A percentile compares a stretch with the other conserved stretches of the same genome.
phyloP scores from a whole-genome alignment of 192 early-diverging fungal species.

The Linnemannia hyalina region DNA sequence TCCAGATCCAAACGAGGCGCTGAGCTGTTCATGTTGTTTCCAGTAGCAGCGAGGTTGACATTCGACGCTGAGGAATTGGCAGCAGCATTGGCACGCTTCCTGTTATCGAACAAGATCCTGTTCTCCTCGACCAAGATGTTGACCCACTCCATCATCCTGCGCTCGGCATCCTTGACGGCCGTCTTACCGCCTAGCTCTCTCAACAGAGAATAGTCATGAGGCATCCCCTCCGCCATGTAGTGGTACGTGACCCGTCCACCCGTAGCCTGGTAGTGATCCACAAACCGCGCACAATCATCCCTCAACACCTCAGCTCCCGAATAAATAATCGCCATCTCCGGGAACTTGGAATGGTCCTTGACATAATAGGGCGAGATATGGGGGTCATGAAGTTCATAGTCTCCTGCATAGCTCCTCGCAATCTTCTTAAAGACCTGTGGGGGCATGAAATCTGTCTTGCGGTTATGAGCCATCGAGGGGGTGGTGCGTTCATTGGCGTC shows the following conservation, averaged over 20 bases:
- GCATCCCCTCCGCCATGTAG: conserved; percentile 53
- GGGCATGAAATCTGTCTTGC: conserved; percentile 51
- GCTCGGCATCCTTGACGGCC: conserved; percentile 51
- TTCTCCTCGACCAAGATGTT: conserved; percentile 55
- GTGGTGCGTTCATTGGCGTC: conserved; percentile 38
- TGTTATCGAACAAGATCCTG: conserved; percentile 42
- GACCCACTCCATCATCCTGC: conserved; percentile 51
- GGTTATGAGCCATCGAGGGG: conserved; percentile 54
- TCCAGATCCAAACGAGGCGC: conserved; percentile 14
- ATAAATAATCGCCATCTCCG: conserved; percentile 46
- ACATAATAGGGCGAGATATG: conserved; percentile 54
- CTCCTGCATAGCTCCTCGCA: conserved; percentile 40
- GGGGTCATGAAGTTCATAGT: conserved; percentile 32
- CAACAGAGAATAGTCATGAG: conserved; percentile 38
- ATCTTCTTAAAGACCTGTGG: conserved; percentile 56
- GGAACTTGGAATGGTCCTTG: conserved; percentile 48
- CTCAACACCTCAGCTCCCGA: conserved; percentile 31
- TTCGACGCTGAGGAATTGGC: neutral
- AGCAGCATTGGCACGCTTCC: conserved; percentile 39
- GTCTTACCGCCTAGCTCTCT: conserved; percentile 48
- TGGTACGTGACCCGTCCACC: conserved; percentile 48
- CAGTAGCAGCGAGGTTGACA: neutral
- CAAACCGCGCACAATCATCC: conserved; percentile 46
- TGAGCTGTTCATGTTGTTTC: conserved; percentile 2
- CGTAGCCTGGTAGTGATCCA: conserved; percentile 43